Base-by-base conservation (phyloP, 345 rosid species). In the Rhizophora mangle region DNA sequence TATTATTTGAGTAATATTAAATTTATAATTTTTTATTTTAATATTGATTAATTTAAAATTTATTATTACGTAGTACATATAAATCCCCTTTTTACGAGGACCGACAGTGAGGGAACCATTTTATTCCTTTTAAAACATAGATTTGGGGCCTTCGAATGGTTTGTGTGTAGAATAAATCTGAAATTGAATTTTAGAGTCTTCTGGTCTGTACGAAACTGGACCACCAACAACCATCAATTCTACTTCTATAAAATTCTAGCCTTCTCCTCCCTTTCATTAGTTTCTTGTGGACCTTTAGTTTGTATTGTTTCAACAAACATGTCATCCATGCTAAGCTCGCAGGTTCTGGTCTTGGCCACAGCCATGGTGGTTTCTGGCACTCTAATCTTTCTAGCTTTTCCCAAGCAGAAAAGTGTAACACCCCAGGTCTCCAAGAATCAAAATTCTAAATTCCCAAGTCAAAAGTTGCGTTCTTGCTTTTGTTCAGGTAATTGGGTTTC, bases 321-420 rank as follows among this genome's bases (percentile, higher is more conserved):
- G 72, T 56, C 87, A 36, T 74, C 68, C 20, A 72, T 76, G 0
- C 71, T 85, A 0, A 79, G 78, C 67, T 83, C 85, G 46, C 82
- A 84, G 53, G 81, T 83, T 20, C 69, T 92, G 62, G 89, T 88
- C 27, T 71, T 93, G 29, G 98, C 91, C 8, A 85, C 96, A 0
- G 96, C 93, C 67, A 88, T 93, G 91, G 88, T 81, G 4, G 87
- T 93, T 68, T 88, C 98, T 32, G 84, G 80, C 75, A 88, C 98
- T 27, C 83, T 85, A 46, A 78, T 93, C 63, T 85, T 82, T 66
- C 85, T 93, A 2, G 84, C 93, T 8, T 79, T 88, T 54, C 85
- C 93, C 62, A 84, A 84, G 78, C 85, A 81, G 27, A 80, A 64
- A 59, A 6, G 51, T 7, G 5, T 13, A 0, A 11, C 4, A 0